Evolutionary conservation across 306 rosid genomes (phyloP).

Genomic region (Vicia sativa): DNA sequence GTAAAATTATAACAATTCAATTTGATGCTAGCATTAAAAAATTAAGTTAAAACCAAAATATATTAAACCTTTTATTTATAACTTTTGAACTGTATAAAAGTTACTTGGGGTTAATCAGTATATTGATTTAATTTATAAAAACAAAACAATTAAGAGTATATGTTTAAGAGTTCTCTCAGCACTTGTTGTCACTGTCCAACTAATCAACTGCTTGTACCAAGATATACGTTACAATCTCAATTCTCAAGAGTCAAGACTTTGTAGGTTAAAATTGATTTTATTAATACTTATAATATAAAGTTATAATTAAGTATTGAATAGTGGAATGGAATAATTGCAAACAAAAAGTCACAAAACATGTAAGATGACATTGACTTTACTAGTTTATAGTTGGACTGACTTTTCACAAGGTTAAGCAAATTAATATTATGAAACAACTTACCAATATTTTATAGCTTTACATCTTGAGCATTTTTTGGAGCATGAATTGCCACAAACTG

Average conservation of each 20-base stretch:
- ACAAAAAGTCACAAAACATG: not conserved
- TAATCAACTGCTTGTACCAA: not conserved
- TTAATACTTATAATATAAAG: not conserved
- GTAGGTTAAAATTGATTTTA: too few relatives aligned
- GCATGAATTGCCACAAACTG: constrained; percentile 41
- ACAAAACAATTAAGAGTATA: not conserved
- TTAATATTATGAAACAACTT: constrained; percentile 1
- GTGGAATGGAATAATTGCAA: not conserved
- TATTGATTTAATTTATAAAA: too few relatives aligned
- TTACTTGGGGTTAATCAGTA: too few relatives aligned
- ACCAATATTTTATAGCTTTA: constrained; percentile 42
- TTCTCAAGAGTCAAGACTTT: too few relatives aligned
- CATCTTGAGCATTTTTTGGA: constrained; percentile 43
- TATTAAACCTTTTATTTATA: too few relatives aligned
- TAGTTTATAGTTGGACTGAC: constrained; percentile 24
- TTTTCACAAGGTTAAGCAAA: not conserved
- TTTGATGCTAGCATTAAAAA: too few relatives aligned
- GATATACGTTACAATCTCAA: not conserved
- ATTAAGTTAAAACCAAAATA: too few relatives aligned
- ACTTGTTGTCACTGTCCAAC: constrained; percentile 16
- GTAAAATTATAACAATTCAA: too few relatives aligned
- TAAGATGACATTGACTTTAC: constrained; percentile 6
- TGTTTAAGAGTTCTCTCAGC: not conserved
- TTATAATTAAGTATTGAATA: not conserved
- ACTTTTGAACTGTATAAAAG: too few relatives aligned